Percentiles rank a stretch among this genome's conserved stretches.
phyloP scores from a whole-genome alignment of 495 filamentous ascomycete genomes.

The Penicillium canescens region DNA sequence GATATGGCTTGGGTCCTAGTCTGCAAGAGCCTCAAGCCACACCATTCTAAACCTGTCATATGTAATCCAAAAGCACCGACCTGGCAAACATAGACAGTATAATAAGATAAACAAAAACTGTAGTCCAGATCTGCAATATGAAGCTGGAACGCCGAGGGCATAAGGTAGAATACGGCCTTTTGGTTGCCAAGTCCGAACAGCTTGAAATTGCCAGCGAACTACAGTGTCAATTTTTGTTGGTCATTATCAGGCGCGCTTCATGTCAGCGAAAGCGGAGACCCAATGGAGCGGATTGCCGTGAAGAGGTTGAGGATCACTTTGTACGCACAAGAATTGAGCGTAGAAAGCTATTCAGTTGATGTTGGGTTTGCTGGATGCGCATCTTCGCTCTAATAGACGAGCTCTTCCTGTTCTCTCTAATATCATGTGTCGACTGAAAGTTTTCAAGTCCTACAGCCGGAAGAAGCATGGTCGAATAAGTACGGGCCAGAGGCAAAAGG shows the following conservation, averaged over 20 bases:
- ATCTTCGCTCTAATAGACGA: conserved; percentile 3
- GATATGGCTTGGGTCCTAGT: conserved; percentile 2
- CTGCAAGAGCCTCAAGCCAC: neutral
- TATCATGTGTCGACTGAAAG: conserved; percentile 1
- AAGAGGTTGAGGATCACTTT: neutral
- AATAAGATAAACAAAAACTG: conserved; percentile 2
- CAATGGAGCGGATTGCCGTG: no score
- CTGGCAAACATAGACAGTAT: conserved; percentile 8
- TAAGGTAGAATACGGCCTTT: neutral
- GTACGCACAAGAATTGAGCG: no score
- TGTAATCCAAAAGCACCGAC: conserved; percentile 5
- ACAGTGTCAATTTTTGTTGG: no score
- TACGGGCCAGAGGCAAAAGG: neutral
- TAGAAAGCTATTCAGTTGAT: neutral
- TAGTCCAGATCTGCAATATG: conserved; percentile 3
- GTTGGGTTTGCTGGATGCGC: neutral
- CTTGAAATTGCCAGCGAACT: neutral
- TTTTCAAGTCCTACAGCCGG: neutral
- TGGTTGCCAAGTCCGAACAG: conserved; percentile 2
- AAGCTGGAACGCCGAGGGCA: neutral
- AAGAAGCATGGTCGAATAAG: neutral
- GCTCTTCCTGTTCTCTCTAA: neutral
- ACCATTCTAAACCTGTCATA: neutral
- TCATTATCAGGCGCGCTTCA: no score
- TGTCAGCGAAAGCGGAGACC: no score